Evolutionary conservation across 257 asterid species (phyloP), one percentile per base, ranked within the genome.

Genomic region (Penstemon davidsonii): DNA sequence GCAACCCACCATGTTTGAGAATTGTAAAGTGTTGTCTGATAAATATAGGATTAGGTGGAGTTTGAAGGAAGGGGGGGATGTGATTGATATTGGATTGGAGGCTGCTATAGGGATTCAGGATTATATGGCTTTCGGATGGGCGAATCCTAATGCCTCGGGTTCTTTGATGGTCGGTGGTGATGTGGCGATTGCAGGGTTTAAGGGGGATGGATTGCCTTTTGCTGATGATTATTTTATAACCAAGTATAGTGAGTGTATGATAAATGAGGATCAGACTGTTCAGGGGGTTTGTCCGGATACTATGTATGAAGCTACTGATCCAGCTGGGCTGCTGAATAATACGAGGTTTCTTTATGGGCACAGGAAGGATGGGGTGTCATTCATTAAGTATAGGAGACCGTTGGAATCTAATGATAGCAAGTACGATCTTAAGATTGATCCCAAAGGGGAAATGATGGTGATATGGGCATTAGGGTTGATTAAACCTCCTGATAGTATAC

Each of bases 111-210:
- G 87, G 54, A 71, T 73, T 73, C 80, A 84, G 79, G 75, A 78
- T 76, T 93, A 93, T 55, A 93, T 90, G 99, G 96, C 89, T 5
- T 90, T 93, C 55, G 99, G 99, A 64, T 93, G 99, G 99, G 97
- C 99, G 2, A 77, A 87, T 54, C 95, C 95, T 19, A 85, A 82
- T 72, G 81, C 86, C 8, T 71, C 87, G 0, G 76, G 74, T 66
- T 83, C 89, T 49, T 77, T 85, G 76, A 93, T 93, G 97, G 65
- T 93, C 46, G 97, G 97, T 8, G 87, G 96, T 63, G 99, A 93
- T 71, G 96, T 93, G 59, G 86, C 82, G 0, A 69, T 93, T 55
- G 70, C 97, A 2, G 97, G 97, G 69, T 93, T 93, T 81, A 85
- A 67, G 79, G 95, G 81, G 70, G 89, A 84, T 53, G 90, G 90